These are phyloP conservation scores for Vaucheria bursata DNA, from an alignment of 352 stramenopile species.

Conservation along the genomic window DNA sequence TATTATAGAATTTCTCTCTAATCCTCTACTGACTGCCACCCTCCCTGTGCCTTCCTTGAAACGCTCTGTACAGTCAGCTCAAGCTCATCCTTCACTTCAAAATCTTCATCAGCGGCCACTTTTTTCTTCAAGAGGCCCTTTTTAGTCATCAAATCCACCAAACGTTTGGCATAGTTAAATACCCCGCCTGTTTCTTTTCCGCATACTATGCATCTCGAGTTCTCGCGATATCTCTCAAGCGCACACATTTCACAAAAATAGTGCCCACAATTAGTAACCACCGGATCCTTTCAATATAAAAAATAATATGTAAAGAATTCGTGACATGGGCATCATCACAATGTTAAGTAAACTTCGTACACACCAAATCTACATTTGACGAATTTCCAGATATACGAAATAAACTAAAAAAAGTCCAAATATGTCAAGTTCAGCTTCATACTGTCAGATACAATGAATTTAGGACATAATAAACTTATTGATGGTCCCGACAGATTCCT, in stretches of 20 bases:
- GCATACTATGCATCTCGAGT: conserved; percentile 28
- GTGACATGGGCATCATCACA: no score
- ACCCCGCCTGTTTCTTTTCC: conserved; percentile 41
- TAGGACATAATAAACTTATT: no score
- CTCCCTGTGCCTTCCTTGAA: conserved; percentile 8
- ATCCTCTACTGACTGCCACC: conserved; percentile 26
- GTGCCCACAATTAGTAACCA: conserved; percentile 86
- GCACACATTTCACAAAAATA: conserved; percentile 91
- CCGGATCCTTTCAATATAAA: no score
- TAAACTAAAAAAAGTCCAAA: no score
- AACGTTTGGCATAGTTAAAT: conserved; percentile 33
- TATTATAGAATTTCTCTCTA: no score
- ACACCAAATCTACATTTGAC: background rate
- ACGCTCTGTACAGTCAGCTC: conserved; percentile 23
- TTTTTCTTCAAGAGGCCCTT: conserved; percentile 23
- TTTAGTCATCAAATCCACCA: conserved; percentile 27
- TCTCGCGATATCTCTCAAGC: conserved; percentile 51
- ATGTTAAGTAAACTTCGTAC: no score
- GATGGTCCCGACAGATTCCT: no score
- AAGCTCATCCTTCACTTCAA: conserved; percentile 25
- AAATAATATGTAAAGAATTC: background rate
- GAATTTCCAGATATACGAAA: background rate
- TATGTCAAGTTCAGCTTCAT: no score
- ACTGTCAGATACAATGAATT: no score
- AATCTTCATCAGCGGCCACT: conserved; percentile 23